Conservation (phyloP, 768 basidiomycete species). For the Calocybe gangraenosa region DNA sequence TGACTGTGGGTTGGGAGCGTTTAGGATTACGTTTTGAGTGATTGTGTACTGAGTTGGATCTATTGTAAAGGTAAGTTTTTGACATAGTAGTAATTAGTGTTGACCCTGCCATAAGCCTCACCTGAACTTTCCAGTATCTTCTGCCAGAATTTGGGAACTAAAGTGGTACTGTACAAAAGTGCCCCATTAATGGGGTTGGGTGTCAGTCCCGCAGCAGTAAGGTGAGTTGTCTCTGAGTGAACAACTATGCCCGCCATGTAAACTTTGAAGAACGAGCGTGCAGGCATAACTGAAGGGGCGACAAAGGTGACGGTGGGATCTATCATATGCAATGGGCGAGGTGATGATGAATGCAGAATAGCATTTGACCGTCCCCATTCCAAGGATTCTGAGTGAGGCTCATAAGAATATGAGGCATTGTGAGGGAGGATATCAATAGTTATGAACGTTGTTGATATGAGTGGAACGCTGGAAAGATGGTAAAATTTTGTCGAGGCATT, state of each 20-base stretch:
- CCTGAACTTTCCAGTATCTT: slow-evolving; percentile 52
- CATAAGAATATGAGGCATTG: slow-evolving; percentile 10
- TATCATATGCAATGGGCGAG: slow-evolving; percentile 54
- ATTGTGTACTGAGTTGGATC: slow-evolving; percentile 68
- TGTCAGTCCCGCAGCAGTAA: slow-evolving; percentile 25
- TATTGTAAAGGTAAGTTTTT: slow-evolving; percentile 19
- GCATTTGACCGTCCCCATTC: slow-evolving; percentile 12
- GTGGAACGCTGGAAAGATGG: slow-evolving; percentile 14
- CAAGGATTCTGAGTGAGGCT: neutral
- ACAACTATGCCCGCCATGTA: slow-evolving; percentile 43
- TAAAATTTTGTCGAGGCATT: slow-evolving; percentile 30
- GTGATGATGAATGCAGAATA: slow-evolving; percentile 34
- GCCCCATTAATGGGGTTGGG: slow-evolving; percentile 24
- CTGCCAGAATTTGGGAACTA: slow-evolving; percentile 68
- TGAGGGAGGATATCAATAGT: slow-evolving; percentile 44
- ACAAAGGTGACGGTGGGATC: slow-evolving; percentile 67
- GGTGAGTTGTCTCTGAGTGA: slow-evolving; percentile 45
- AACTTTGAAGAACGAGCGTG: slow-evolving; percentile 54
- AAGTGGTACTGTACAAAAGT: slow-evolving; percentile 52
- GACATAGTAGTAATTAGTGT: slow-evolving; percentile 6
- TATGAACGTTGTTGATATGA: slow-evolving; percentile 31
- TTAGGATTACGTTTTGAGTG: slow-evolving; percentile 54
- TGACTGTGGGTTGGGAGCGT: slow-evolving; percentile 22
- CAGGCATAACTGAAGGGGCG: slow-evolving; percentile 41
- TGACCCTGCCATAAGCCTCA: slow-evolving; percentile 23